These are phyloP conservation scores for Rhizophora mangle DNA, from an alignment of 345 rosid genomes.

Conservation along the genomic window DNA sequence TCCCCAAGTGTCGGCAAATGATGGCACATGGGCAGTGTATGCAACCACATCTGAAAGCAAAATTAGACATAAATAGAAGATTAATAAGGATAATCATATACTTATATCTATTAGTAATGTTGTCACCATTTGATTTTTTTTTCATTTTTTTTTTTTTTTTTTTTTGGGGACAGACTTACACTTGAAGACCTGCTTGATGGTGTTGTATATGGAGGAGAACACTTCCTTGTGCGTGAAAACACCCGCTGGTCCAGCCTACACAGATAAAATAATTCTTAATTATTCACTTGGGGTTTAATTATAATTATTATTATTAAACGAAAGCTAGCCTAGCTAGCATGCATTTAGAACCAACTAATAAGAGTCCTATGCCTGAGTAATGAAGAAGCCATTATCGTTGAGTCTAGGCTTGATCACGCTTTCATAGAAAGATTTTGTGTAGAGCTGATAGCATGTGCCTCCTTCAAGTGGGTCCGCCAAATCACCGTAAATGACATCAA, in stretches of 20 bases:
- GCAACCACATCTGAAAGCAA: slow-evolving; percentile 64
- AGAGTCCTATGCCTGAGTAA: slow-evolving; percentile 62
- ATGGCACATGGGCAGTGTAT: slow-evolving; percentile 92
- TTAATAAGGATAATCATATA: too few species aligned
- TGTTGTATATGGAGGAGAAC: slow-evolving; percentile 84
- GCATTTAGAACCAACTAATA: neutral
- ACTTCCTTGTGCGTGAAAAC: slow-evolving; percentile 94
- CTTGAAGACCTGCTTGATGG: slow-evolving; percentile 85
- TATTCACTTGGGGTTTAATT: neutral
- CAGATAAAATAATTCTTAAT: neutral
- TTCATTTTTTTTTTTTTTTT: neutral
- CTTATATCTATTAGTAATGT: neutral
- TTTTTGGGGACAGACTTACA: slow-evolving; percentile 40
- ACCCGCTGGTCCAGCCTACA: slow-evolving; percentile 96
- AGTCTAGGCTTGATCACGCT: slow-evolving; percentile 75
- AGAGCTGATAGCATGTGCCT: slow-evolving; percentile 96
- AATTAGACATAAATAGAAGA: neutral
- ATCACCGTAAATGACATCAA: slow-evolving; percentile 91
- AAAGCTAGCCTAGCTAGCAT: neutral
- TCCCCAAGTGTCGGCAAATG: slow-evolving; percentile 98
- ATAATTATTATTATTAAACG: neutral
- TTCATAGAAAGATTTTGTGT: slow-evolving; percentile 89
- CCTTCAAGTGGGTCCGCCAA: slow-evolving; percentile 97
- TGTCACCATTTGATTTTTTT: neutral
- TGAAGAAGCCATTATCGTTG: slow-evolving; percentile 70